phyloP scores from a whole-genome alignment of 805 yeast genomes.

The Candida jianshihensis region DNA sequence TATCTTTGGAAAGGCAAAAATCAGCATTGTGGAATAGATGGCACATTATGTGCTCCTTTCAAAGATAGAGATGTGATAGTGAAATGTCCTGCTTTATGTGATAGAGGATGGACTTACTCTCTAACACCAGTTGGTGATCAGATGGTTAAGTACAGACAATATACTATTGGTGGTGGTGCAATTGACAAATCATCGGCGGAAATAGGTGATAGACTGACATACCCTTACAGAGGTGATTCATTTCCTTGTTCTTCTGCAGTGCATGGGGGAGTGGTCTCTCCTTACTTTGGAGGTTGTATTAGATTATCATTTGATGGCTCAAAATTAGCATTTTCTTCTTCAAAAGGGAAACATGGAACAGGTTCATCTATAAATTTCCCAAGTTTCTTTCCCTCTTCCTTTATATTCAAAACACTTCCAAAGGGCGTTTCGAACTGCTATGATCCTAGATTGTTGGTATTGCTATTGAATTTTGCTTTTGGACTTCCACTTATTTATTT shows the following conservation, averaged over 20 bases:
- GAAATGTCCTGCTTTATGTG: slow-evolving; percentile 87
- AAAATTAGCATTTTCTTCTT: slow-evolving; percentile 39
- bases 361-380: slow-evolving; percentile 47
- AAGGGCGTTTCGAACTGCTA: slow-evolving; percentile 44
- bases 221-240: slow-evolving; percentile 82
- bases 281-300: slow-evolving; percentile 75
- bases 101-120: slow-evolving; percentile 68
- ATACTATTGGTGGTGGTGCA: slow-evolving; percentile 71
- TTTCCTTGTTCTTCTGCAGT: slow-evolving; percentile 86
- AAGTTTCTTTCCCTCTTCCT: slow-evolving; percentile 73
- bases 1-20: slow-evolving; percentile 72
- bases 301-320: slow-evolving; percentile 50
- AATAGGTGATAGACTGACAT: slow-evolving; percentile 28
- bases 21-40: slow-evolving; percentile 69
- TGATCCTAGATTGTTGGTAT: slow-evolving; percentile 59
- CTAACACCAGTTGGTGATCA: slow-evolving; percentile 67
- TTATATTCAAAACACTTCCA: slow-evolving; percentile 42
- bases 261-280: slow-evolving; percentile 75
- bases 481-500: slow-evolving; percentile 58
- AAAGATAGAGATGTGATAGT: slow-evolving; percentile 40
- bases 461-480: slow-evolving; percentile 49
- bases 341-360: slow-evolving; percentile 45
- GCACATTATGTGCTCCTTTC: slow-evolving; percentile 22
- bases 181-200: slow-evolving; percentile 7
- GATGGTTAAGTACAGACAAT: slow-evolving; percentile 62